A percentile compares a stretch with the other conserved stretches of the same genome.
These are phyloP conservation scores for Scheffersomyces coipomensis DNA, from an alignment of 805 yeast species.

Conservation along the genomic window DNA sequence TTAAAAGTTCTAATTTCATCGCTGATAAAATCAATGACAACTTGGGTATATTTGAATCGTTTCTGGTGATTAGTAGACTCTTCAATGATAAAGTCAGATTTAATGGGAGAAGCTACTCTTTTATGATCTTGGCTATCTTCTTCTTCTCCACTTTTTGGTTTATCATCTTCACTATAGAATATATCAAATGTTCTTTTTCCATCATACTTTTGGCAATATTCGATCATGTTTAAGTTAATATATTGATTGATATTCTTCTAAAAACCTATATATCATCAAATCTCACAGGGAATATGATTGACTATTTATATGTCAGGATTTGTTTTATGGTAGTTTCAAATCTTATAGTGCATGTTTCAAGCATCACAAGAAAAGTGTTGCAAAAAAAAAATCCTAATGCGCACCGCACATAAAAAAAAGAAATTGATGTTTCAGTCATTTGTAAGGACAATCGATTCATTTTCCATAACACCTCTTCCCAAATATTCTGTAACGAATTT, in stretches of 20 bases:
- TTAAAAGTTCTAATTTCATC: slow-evolving; percentile 13
- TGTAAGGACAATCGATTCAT: slow-evolving; percentile 17
- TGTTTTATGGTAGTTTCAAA: slow-evolving; percentile 4
- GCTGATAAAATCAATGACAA: slow-evolving; percentile 1
- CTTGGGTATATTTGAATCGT: neutral
- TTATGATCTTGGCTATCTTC: slow-evolving; percentile 10
- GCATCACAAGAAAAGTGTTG: neutral
- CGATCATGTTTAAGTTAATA: no score
- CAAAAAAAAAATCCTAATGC: slow-evolving; percentile 2
- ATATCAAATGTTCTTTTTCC: neutral
- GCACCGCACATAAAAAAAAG: neutral
- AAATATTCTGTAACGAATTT: slow-evolving; percentile 76
- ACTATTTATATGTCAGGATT: neutral
- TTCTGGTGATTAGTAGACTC: slow-evolving; percentile 3
- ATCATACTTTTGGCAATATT: neutral
- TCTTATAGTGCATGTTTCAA: neutral
- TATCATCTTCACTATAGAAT: neutral
- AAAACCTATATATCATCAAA: no score
- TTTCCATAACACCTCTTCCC: slow-evolving; percentile 84
- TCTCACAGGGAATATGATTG: no score
- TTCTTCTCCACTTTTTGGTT: no score
- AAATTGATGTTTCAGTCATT: slow-evolving; percentile 3
- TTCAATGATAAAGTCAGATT: slow-evolving; percentile 14
- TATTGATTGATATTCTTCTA: no score
- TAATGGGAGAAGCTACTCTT: slow-evolving; percentile 36